Evolutionary conservation across 176 grass and related monocot species (phyloP).

Genomic region (Guadua angustifolia): DNA sequence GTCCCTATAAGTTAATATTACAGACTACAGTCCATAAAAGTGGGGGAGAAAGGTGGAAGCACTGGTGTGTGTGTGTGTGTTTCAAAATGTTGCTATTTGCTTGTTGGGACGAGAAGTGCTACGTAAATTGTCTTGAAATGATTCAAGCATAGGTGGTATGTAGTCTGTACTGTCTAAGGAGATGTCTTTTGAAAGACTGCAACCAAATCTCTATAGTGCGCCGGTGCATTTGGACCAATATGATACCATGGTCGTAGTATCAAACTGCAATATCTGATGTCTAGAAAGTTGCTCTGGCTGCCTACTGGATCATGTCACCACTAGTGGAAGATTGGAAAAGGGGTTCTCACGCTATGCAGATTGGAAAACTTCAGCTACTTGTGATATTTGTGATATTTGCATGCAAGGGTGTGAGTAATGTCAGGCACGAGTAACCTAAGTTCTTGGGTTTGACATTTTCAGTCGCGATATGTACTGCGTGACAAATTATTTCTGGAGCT

Average conservation of each 20-base stretch:
- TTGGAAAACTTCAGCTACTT: not conserved
- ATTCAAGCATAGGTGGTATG: not conserved
- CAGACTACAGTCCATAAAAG: not conserved
- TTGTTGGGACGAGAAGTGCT: too few species aligned
- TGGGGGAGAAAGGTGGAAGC: conserved; percentile 1
- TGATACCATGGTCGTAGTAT: not conserved
- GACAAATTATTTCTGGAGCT: not conserved
- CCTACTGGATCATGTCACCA: not conserved
- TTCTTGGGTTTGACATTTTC: conserved; percentile 6
- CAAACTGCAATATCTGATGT: not conserved
- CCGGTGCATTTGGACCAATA: conserved; percentile 2
- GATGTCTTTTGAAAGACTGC: conserved; percentile 24
- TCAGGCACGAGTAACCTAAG: not conserved
- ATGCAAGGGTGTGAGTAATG: not conserved
- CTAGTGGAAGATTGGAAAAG: not conserved
- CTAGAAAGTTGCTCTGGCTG: not conserved
- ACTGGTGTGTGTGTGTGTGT: too few species aligned
- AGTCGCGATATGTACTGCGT: not conserved
- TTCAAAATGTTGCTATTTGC: not conserved
- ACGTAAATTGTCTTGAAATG: conserved; percentile 20
- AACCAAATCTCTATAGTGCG: not conserved
- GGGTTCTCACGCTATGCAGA: not conserved
- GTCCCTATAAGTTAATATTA: not conserved
- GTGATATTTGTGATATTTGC: not conserved
- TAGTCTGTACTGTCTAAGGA: not conserved